A percentile compares a stretch with the other conserved stretches of the same genome.
These are phyloP conservation scores for Triticum monococcum DNA, from an alignment of 176 grass and related monocot genomes.

Conservation along the genomic window DNA sequence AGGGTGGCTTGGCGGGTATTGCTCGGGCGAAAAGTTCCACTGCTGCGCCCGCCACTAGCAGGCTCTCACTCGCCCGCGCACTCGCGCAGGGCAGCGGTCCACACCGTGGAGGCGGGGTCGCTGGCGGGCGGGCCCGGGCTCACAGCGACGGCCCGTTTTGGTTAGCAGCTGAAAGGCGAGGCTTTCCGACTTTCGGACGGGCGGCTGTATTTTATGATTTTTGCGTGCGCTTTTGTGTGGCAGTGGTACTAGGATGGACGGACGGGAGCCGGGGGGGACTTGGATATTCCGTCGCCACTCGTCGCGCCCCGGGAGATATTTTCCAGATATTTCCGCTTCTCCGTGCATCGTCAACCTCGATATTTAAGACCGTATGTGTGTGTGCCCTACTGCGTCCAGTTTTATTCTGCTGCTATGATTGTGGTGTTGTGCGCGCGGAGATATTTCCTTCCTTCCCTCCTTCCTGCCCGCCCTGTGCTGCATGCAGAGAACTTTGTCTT, in stretches of 20 bases:
- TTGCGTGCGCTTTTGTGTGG: not conserved
- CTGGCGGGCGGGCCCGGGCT: not conserved
- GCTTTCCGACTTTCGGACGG: not conserved
- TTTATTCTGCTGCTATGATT: not conserved
- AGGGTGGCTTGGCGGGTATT: not conserved
- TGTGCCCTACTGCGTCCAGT: not conserved
- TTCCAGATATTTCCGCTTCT: not conserved
- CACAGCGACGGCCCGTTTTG: not conserved
- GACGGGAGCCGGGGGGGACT: not conserved
- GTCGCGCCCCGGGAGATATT: not conserved
- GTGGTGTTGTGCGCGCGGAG: not conserved
- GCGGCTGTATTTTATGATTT: not conserved
- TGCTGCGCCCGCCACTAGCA: not conserved
- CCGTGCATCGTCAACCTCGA: not conserved
- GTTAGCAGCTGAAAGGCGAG: not conserved
- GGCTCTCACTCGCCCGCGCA: not conserved
- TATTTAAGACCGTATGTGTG: not conserved
- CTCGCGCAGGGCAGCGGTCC: not conserved
- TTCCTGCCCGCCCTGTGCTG: not conserved
- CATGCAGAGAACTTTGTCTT: not conserved
- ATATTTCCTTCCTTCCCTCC: not conserved
- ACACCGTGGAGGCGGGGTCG: not conserved
- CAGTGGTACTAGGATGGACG: not conserved
- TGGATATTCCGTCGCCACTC: not conserved
- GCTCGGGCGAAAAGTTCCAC: not conserved